Percentiles rank a stretch among this genome's conserved stretches.
phyloP scores from a whole-genome alignment of 352 stramenopile genomes.

The Phytophthora lateralis region DNA sequence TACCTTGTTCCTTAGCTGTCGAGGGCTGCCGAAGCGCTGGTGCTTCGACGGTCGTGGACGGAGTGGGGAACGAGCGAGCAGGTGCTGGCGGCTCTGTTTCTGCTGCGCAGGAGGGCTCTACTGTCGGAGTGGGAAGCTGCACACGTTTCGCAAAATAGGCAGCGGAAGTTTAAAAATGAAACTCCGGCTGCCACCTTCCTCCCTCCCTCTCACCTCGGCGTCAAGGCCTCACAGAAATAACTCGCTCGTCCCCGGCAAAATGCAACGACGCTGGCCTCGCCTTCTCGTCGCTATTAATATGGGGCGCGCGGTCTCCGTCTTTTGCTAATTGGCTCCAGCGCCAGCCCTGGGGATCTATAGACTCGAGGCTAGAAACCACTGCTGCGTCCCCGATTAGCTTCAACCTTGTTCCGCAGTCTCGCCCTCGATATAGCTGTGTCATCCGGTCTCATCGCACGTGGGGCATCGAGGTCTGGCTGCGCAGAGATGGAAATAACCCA shows the following conservation, averaged over 20 bases:
- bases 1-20: slow-evolving; percentile 23
- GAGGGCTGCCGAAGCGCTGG: slow-evolving; percentile 25
- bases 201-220: slow-evolving; percentile 1
- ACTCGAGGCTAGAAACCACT: slow-evolving; percentile 32
- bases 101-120: slow-evolving; percentile 37
- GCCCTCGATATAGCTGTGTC: slow-evolving; percentile 21
- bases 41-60: slow-evolving; percentile 29
- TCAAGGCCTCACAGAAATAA: slow-evolving; percentile 37
- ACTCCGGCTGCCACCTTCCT: slow-evolving; percentile 41
- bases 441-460: slow-evolving; percentile 15
- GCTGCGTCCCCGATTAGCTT: slow-evolving; percentile 30
- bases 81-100: slow-evolving; percentile 33
- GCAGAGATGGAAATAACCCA: slow-evolving; percentile 16
- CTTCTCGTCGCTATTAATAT: slow-evolving; percentile 38
- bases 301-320: background rate
- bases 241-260: slow-evolving; percentile 19
- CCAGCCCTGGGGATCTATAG: slow-evolving; percentile 13
- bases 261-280: slow-evolving; percentile 28
- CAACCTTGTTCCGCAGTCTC: background rate
- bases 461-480: slow-evolving; percentile 5
- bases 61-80: slow-evolving; percentile 26
- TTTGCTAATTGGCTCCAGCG: slow-evolving; percentile 17
- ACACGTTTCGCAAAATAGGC: slow-evolving; percentile 50
- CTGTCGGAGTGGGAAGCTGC: slow-evolving; percentile 37
- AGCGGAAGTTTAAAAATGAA: slow-evolving; percentile 76